phyloP scores from a whole-genome alignment of 768 basidiomycete genomes.

The Neoboletus magnificus region DNA sequence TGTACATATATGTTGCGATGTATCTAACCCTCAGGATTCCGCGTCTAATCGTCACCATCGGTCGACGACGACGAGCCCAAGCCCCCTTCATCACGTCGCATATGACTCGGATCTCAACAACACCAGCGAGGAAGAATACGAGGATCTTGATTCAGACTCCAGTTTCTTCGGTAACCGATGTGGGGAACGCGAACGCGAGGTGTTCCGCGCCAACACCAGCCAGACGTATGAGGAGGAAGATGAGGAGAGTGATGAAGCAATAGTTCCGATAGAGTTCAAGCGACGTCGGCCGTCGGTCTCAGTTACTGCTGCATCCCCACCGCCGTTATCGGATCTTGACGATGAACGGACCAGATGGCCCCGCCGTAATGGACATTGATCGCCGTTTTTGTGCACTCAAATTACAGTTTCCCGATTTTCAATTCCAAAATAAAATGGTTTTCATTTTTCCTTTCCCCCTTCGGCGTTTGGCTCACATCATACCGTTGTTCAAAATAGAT shows the following conservation, averaged over 20 bases:
- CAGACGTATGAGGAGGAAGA: conserved; percentile 32
- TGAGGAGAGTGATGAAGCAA: conserved; percentile 38
- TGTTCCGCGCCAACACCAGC: conserved; percentile 31
- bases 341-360: conserved; percentile 8
- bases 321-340: conserved; percentile 19
- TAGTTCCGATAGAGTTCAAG: conserved; percentile 33
- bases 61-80: conserved; percentile 36
- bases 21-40: conserved; percentile 19
- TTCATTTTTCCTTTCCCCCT: not conserved
- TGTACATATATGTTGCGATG: conserved; percentile 24
- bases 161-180: conserved; percentile 34
- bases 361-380: conserved; percentile 10
- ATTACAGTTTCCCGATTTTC: conserved; percentile 20
- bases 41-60: conserved; percentile 25
- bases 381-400: conserved; percentile 7
- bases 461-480: conserved; percentile 16
- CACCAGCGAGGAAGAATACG: conserved; percentile 31
- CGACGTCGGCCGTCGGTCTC: conserved; percentile 34
- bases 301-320: conserved; percentile 25
- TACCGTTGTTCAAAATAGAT: conserved; percentile 19
- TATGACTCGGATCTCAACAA: conserved; percentile 31
- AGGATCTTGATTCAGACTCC: conserved; percentile 32
- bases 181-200: conserved; percentile 21
- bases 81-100: conserved; percentile 37
- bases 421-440: conserved; percentile 7